Percentiles rank a stretch among this genome's conserved stretches.
Conservation (phyloP, 495 filamentous ascomycete genomes). For the Daldinia grandis region DNA sequence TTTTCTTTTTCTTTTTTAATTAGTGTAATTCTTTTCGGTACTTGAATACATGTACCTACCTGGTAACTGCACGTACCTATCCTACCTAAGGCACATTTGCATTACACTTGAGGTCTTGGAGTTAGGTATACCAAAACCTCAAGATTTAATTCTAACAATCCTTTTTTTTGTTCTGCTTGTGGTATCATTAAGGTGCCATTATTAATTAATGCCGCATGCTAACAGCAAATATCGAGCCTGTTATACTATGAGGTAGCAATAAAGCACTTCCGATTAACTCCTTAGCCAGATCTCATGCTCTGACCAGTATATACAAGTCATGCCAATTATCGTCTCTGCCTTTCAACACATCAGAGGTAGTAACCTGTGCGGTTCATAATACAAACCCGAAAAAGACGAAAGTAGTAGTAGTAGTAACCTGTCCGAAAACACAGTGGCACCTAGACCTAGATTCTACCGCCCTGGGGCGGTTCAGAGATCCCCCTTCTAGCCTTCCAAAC, state of each 20-base stretch:
- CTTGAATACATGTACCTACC: neutral
- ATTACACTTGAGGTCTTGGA: too few species aligned
- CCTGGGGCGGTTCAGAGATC: slow-evolving; percentile 7
- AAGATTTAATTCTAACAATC: neutral
- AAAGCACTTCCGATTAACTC: slow-evolving; percentile 25
- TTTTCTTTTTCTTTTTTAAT: neutral
- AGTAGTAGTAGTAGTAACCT: neutral
- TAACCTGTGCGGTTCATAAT: slow-evolving; percentile 5
- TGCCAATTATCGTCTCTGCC: slow-evolving; percentile 5
- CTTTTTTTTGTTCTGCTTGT: too few species aligned
- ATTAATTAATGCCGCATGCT: neutral
- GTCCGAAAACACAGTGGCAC: slow-evolving; percentile 7
- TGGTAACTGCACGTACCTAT: neutral
- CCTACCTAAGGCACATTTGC: neutral
- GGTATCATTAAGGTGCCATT: neutral
- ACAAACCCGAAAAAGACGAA: slow-evolving; percentile 2
- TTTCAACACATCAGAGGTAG: neutral
- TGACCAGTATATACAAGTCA: slow-evolving; percentile 31
- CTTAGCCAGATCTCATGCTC: slow-evolving; percentile 16
- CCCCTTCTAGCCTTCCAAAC: slow-evolving; percentile 12
- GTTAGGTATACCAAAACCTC: neutral
- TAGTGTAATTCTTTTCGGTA: too few species aligned
- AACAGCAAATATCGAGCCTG: neutral
- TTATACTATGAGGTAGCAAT: neutral
- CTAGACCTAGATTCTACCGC: slow-evolving; percentile 7